Evolutionary conservation across 495 filamentous ascomycete genomes (phyloP).

Genomic region (Corynascus novoguineensis): DNA sequence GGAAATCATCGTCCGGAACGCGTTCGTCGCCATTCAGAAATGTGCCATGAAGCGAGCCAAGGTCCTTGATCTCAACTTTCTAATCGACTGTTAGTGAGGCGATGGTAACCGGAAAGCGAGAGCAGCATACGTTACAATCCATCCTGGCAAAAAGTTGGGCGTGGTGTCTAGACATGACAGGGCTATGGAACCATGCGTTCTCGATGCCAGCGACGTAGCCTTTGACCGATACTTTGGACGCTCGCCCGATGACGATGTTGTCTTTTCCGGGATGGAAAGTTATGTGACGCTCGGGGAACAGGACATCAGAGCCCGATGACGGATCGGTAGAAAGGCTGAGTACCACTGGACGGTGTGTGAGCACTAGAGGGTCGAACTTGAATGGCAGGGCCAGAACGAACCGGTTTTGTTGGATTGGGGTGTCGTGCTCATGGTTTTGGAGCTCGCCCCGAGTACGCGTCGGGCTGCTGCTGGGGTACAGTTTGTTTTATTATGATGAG

Average conservation of each 20-base stretch:
- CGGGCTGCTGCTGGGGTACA: background rate
- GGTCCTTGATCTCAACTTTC: constrained; percentile 42
- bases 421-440: background rate
- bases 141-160: constrained; percentile 51
- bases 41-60: constrained; percentile 56
- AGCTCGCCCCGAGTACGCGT: background rate
- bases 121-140: constrained; percentile 39
- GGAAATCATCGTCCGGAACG: background rate
- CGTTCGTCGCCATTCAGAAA: constrained; percentile 30
- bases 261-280: constrained; percentile 20
- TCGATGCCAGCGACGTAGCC: constrained; percentile 33
- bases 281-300: constrained; percentile 28
- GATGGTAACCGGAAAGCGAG: background rate
- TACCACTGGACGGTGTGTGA: constrained; percentile 3
- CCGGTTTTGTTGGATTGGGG: background rate
- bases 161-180: constrained; percentile 77
- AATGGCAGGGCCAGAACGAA: background rate
- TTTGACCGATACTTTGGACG: constrained; percentile 36
- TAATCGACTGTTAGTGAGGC: constrained; percentile 23
- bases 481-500: background rate
- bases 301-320: background rate
- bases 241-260: constrained; percentile 35
- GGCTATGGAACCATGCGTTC: constrained; percentile 74
- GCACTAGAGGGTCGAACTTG: background rate
- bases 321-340: constrained; percentile 13